phyloP scores from a whole-genome alignment of 345 rosid species.

The Hirschfeldia incana region DNA sequence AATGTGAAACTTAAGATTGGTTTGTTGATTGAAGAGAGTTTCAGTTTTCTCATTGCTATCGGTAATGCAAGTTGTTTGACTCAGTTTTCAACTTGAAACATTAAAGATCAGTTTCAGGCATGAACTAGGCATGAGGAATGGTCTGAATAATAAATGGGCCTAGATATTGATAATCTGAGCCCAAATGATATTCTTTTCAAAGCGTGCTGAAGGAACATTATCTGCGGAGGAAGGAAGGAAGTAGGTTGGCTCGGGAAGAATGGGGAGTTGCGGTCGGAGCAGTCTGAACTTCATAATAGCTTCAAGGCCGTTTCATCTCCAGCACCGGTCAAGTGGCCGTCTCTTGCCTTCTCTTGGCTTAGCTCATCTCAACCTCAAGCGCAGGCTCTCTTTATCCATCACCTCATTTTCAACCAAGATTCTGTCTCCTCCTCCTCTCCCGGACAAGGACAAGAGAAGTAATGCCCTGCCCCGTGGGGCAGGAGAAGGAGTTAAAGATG shows the following conservation, averaged over 20 bases:
- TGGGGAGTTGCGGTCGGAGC: conserved; percentile 36
- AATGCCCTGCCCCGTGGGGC: conserved; percentile 46
- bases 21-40: neutral
- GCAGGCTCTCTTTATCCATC: conserved; percentile 30
- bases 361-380: conserved; percentile 40
- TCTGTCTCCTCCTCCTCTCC: conserved; percentile 31
- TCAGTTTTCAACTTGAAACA: neutral
- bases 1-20: conserved; percentile 10
- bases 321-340: conserved; percentile 30
- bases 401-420: conserved; percentile 38
- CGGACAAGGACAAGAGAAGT: conserved; percentile 35
- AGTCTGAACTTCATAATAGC: conserved; percentile 38
- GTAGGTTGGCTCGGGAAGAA: neutral
- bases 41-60: neutral
- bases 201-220: neutral
- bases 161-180: neutral
- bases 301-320: conserved; percentile 37
- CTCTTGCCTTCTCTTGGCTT: conserved; percentile 37
- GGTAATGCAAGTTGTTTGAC: neutral
- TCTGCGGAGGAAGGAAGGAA: neutral
- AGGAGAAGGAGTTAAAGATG: conserved; percentile 46
- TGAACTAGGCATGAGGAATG: neutral
- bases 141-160: neutral
- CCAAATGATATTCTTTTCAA: neutral
- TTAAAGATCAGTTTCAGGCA: neutral